Evolutionary conservation across 2,329 filamentous ascomycete species (phyloP).

Genomic region (Aspergillus tanneri): DNA sequence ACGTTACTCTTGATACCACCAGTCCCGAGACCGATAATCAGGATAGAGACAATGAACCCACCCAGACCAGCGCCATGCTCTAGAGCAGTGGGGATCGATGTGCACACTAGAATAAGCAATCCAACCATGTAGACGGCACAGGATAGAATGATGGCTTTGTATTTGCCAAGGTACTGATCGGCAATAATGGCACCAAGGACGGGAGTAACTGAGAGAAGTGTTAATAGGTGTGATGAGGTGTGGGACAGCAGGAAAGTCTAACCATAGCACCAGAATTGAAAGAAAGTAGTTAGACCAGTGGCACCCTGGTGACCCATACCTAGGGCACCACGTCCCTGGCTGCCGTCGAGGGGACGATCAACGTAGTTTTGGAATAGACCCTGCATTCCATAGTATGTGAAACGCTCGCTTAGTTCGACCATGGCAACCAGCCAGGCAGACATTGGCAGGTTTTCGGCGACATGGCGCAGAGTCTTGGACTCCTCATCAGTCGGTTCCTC

Average conservation of each 20-base stretch:
- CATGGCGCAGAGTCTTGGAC: slow-evolving; percentile 50
- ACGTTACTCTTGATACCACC: slow-evolving; percentile 70
- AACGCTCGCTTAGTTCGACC: slow-evolving; percentile 59
- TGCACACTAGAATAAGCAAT: slow-evolving; percentile 55
- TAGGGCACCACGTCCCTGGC: slow-evolving; percentile 41
- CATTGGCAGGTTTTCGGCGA: slow-evolving; percentile 56
- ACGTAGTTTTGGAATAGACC: slow-evolving; percentile 60
- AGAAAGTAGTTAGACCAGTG: slow-evolving; percentile 53
- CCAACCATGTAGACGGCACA: slow-evolving; percentile 59
- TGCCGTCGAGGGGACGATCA: slow-evolving; percentile 42
- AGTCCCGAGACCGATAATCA: slow-evolving; percentile 65
- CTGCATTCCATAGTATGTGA: slow-evolving; percentile 58
- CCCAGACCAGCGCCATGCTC: slow-evolving; percentile 52
- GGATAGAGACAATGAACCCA: slow-evolving; percentile 56
- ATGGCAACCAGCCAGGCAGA: slow-evolving; percentile 58
- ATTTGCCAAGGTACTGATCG: slow-evolving; percentile 61
- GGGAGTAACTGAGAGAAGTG: slow-evolving; percentile 50
- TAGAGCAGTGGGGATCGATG: slow-evolving; percentile 54
- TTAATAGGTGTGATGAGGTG: slow-evolving; percentile 3
- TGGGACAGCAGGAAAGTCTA: slow-evolving; percentile 16
- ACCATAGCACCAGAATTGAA: slow-evolving; percentile 57
- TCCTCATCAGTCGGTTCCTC: slow-evolving; percentile 56
- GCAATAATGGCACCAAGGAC: slow-evolving; percentile 59
- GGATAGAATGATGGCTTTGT: slow-evolving; percentile 59
- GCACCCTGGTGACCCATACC: slow-evolving; percentile 47